Base-by-base conservation (phyloP, 768 basidiomycete species). In the Dacryopinax spathularia region DNA sequence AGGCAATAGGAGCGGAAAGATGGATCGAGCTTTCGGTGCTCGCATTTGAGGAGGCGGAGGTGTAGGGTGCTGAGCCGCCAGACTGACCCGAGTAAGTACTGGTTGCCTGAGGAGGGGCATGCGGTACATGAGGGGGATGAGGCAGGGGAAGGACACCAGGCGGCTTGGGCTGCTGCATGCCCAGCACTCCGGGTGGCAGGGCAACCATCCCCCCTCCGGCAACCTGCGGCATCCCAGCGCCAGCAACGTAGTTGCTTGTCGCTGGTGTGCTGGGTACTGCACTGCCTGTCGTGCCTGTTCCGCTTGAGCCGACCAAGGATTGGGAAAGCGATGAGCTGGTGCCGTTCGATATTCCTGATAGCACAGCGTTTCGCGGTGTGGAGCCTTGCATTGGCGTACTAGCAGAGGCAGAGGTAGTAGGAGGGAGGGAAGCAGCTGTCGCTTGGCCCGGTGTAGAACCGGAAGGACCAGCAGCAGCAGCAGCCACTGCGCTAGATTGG, bases 341-440 rank as follows among this genome's bases (percentile, higher is more conserved):
- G 63, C 15, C 68, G 67, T 33, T 68, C 65, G 29, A 65, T 63
- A 31, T 62, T 59, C 66, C 34, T 20, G 67, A 60, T 59, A 61
- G 64, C 7, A 36, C 84, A 0, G 77, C 75, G 34, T 89, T 81
- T 64, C 86, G 77, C 0, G 87, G 89, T 0, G 86, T 87, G 10
- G 89, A 90, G 1, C n/a, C n/a, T n/a, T n/a, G n/a, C n/a, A n/a
- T n/a, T n/a, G n/a, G n/a, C n/a, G n/a, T n/a, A n/a, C n/a, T n/a
- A n/a, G n/a, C n/a, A n/a, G n/a, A n/a, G n/a, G n/a, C n/a, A n/a
- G 85, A 86, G 39, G 76, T 31, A 61, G 60, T 64, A 16, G 62
- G 36, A 35, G 62, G 61, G 60, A 67, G 35, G 65, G 64, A 48
- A 29, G 62, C 33, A 20, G 64, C n/a, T n/a, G n/a, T n/a, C n/a